Evolutionary conservation across 495 filamentous ascomycete genomes (phyloP).

Genomic region (Podospora pseudoanserina): DNA sequence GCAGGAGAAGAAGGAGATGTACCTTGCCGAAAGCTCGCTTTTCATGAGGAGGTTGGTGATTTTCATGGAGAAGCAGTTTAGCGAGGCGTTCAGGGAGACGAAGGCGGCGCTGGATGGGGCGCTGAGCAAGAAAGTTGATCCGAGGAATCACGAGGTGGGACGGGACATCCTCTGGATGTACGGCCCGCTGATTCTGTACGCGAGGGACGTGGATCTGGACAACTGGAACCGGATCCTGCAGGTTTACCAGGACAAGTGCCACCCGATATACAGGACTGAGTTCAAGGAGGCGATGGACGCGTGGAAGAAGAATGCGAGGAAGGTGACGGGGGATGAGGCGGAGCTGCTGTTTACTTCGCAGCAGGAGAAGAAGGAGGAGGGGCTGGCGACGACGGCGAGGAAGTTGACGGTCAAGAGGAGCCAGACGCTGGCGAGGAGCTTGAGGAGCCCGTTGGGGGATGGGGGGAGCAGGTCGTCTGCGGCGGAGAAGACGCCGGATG

Average conservation of each 20-base stretch:
- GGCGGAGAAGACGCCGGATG: constrained; percentile 60
- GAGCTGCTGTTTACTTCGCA: constrained; percentile 85
- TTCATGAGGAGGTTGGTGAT: constrained; percentile 77
- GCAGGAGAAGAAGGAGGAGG: constrained; percentile 75
- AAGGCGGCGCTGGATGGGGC: constrained; percentile 53
- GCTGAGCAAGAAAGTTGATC: constrained; percentile 51
- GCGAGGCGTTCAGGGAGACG: constrained; percentile 65
- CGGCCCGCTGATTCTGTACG: constrained; percentile 77
- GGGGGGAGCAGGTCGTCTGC: constrained; percentile 45
- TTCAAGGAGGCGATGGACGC: constrained; percentile 73
- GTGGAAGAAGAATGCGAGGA: constrained; percentile 80
- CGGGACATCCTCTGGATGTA: constrained; percentile 71
- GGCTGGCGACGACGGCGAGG: constrained; percentile 70
- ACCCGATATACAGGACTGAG: constrained; percentile 73
- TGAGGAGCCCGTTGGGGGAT: constrained; percentile 66
- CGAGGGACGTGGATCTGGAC: constrained; percentile 70
- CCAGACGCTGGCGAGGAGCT: constrained; percentile 72
- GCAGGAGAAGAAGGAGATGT: constrained; percentile 87
- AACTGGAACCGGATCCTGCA: constrained; percentile 78
- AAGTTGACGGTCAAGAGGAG: constrained; percentile 90
- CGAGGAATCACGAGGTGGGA: constrained; percentile 50
- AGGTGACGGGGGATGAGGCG: constrained; percentile 76
- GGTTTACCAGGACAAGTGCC: constrained; percentile 73
- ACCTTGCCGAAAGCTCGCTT: constrained; percentile 61
- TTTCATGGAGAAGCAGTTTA: constrained; percentile 77